Evolutionary conservation across 2,329 filamentous ascomycete genomes (phyloP).

Genomic region (Penicillium olsonii): DNA sequence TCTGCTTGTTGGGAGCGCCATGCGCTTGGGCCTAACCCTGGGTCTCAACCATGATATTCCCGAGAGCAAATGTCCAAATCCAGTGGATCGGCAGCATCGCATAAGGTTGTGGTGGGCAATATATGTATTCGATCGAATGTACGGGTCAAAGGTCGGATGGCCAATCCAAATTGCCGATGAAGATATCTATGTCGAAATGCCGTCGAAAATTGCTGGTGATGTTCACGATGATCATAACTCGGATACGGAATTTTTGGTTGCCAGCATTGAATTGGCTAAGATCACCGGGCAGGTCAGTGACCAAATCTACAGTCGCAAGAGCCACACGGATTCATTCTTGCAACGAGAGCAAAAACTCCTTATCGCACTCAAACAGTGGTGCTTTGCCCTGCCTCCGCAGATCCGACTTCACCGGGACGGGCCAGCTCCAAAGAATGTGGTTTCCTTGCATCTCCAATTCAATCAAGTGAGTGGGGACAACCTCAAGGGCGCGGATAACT

Average conservation of each 20-base stretch:
- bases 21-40: constrained; percentile 40
- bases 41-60: constrained; percentile 42
- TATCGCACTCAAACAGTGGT: constrained; percentile 34
- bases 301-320: constrained; percentile 29
- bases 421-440: constrained; percentile 22
- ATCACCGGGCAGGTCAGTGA: constrained; percentile 30
- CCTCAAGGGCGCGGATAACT: background rate
- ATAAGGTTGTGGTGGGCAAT: constrained; percentile 32
- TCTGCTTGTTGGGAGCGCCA: constrained; percentile 34
- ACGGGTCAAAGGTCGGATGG: constrained; percentile 48
- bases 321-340: constrained; percentile 29
- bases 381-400: constrained; percentile 30
- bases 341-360: constrained; percentile 37
- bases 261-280: constrained; percentile 31
- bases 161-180: constrained; percentile 49
- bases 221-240: constrained; percentile 30
- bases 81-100: constrained; percentile 34
- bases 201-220: constrained; percentile 22
- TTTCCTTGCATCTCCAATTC: constrained; percentile 36
- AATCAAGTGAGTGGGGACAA: constrained; percentile 25
- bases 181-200: constrained; percentile 41
- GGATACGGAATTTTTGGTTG: constrained; percentile 31
- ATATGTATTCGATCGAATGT: constrained; percentile 41
- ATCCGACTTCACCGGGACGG: constrained; percentile 24
- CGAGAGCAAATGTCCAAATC: constrained; percentile 20